A percentile compares a stretch with the other conserved stretches of the same genome.
Conservation (phyloP, 306 rosid genomes). For the Vigna trinervia region DNA sequence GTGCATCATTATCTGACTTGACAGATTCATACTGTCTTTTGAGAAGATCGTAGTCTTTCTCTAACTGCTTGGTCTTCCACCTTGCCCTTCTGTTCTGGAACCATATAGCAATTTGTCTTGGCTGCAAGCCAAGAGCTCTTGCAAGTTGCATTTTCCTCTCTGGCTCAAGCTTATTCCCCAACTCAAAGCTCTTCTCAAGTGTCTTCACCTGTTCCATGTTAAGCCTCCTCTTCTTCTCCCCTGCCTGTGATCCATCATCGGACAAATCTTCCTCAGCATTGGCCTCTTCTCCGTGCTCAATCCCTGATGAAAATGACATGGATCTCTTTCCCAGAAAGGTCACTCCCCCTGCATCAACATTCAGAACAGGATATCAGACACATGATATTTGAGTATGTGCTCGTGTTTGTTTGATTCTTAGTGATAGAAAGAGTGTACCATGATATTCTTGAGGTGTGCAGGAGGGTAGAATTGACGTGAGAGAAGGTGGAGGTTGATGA, state of each 20-base stretch:
- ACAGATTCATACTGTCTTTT: conserved; percentile 80
- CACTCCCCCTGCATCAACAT: conserved; percentile 67
- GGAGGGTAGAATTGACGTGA: conserved; percentile 77
- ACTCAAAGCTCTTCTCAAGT: conserved; percentile 93
- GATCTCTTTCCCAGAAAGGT: conserved; percentile 86
- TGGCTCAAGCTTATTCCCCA: conserved; percentile 94
- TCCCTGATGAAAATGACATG: conserved; percentile 84
- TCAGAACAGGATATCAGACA: conserved; percentile 9
- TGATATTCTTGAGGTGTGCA: conserved; percentile 88
- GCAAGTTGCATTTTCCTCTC: conserved; percentile 97
- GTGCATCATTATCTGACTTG: conserved; percentile 77
- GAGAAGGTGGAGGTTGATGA: conserved; percentile 71
- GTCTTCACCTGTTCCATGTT: conserved; percentile 92
- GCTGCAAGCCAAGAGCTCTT: conserved; percentile 86
- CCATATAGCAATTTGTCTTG: conserved; percentile 94
- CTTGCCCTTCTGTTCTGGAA: conserved; percentile 94
- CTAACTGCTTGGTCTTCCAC: conserved; percentile 95
- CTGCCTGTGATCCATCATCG: conserved; percentile 88
- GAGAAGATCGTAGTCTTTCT: conserved; percentile 88
- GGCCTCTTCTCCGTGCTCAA: conserved; percentile 78
- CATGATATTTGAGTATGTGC: not conserved
- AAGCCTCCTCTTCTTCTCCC: conserved; percentile 93
- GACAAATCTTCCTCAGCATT: conserved; percentile 85
- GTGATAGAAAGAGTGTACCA: conserved; percentile 54
- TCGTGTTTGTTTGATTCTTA: not conserved